These are phyloP conservation scores for Lactifluus pinguis DNA, from an alignment of 768 basidiomycete genomes.

Conservation along the genomic window DNA sequence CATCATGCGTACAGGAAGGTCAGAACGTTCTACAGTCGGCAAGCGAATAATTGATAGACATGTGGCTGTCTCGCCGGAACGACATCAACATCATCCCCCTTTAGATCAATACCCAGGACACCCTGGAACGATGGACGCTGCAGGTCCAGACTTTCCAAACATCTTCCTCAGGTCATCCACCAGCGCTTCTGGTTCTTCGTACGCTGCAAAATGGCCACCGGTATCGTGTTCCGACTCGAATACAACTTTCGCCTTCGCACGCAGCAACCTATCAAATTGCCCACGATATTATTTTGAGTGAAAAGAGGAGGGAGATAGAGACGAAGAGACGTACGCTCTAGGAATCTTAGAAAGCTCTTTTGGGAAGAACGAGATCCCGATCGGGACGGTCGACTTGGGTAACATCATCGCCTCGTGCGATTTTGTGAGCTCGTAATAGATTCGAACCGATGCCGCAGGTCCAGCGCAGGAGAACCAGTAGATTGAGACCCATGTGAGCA, in stretches of 20 bases:
- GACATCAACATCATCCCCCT: not conserved
- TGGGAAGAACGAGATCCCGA: slow-evolving; percentile 45
- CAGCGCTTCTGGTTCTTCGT: not conserved
- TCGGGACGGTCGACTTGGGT: slow-evolving; percentile 28
- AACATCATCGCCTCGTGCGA: not conserved
- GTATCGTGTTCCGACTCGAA: not conserved
- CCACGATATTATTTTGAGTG: not conserved
- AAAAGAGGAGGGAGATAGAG: not conserved
- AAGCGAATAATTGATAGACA: too few relatives aligned
- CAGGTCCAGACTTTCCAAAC: not conserved
- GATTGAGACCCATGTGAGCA: slow-evolving; percentile 51
- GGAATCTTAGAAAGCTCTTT: slow-evolving; percentile 27
- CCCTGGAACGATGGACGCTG: not conserved
- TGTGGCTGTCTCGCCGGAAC: not conserved
- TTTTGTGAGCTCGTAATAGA: slow-evolving; percentile 41
- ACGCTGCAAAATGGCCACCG: not conserved
- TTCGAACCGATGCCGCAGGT: slow-evolving; percentile 47
- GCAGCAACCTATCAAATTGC: not conserved
- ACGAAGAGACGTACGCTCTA: not conserved
- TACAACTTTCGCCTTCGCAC: not conserved
- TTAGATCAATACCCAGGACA: slow-evolving; percentile 25
- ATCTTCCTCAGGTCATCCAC: not conserved
- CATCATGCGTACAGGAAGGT: too few relatives aligned
- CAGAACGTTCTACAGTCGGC: too few relatives aligned
- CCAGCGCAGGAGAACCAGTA: slow-evolving; percentile 52